phyloP scores from a whole-genome alignment of 2,329 filamentous ascomycete genomes.

The Bimuria novae-zelandiae region DNA sequence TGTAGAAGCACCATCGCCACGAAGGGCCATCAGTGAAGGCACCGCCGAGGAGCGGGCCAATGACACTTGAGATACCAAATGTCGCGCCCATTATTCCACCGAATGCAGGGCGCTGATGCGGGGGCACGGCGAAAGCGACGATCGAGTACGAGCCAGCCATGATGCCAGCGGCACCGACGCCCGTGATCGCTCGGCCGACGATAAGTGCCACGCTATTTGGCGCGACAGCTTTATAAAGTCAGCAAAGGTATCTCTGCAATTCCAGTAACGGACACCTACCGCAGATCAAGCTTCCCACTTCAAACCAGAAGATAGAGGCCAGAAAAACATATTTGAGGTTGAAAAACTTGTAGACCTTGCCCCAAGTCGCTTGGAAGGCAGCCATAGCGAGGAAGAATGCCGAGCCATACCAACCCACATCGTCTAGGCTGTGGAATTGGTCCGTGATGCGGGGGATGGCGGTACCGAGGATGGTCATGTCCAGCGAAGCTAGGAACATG shows the following conservation, averaged over 20 bases:
- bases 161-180: constrained; percentile 44
- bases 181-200: constrained; percentile 47
- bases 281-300: constrained; percentile 60
- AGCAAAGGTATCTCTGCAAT: too few relatives aligned
- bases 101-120: constrained; percentile 46
- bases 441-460: constrained; percentile 17
- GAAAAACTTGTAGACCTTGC: constrained; percentile 53
- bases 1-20: constrained; percentile 52
- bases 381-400: constrained; percentile 50
- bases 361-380: constrained; percentile 50
- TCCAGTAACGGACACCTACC: too few relatives aligned
- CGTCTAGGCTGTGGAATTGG: constrained; percentile 22
- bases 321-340: constrained; percentile 43
- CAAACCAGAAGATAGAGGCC: constrained; percentile 50
- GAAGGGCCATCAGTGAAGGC: constrained; percentile 43
- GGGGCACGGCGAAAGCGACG: constrained; percentile 48
- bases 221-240: too few relatives aligned
- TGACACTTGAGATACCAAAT: constrained; percentile 43
- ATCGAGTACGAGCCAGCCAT: constrained; percentile 38
- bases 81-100: constrained; percentile 44
- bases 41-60: constrained; percentile 50
- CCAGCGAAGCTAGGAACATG: too few relatives aligned
- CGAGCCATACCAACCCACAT: constrained; percentile 29
- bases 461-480: too few relatives aligned
- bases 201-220: constrained; percentile 41